phyloP scores from a whole-genome alignment of 257 asterid species.

The Petunia secreta region DNA sequence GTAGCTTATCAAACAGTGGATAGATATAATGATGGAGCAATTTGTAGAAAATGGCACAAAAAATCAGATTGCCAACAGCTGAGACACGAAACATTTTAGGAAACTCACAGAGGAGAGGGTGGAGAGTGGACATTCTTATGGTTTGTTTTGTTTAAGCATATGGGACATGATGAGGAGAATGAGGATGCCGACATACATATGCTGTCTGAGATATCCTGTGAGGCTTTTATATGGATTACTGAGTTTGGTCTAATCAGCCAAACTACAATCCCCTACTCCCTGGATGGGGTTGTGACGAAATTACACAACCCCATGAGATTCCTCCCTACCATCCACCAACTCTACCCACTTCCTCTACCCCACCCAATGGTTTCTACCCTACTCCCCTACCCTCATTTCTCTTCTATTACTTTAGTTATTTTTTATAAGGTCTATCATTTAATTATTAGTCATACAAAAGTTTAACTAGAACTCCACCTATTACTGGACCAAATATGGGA shows the following conservation, averaged over 20 bases:
- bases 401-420: not conserved
- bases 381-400: not conserved
- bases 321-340: no score
- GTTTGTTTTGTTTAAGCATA: not conserved
- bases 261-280: no score
- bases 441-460: constrained; percentile 5
- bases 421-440: not conserved
- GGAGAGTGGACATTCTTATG: constrained; percentile 5
- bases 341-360: no score
- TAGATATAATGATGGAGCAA: not conserved
- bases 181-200: not conserved
- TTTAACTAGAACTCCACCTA: not conserved
- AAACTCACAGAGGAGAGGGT: constrained; percentile 2
- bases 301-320: no score
- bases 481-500: not conserved
- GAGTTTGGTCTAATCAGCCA: no score
- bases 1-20: constrained; percentile 9
- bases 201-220: not conserved
- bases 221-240: no score
- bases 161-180: not conserved
- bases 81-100: not conserved
- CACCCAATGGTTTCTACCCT: not conserved
- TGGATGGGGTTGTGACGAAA: no score
- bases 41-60: not conserved
- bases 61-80: constrained; percentile 19